Evolutionary conservation across 176 grass and related monocot species (phyloP), one percentile per base, ranked within the genome.

Genomic region (Oryza brachyantha): DNA sequence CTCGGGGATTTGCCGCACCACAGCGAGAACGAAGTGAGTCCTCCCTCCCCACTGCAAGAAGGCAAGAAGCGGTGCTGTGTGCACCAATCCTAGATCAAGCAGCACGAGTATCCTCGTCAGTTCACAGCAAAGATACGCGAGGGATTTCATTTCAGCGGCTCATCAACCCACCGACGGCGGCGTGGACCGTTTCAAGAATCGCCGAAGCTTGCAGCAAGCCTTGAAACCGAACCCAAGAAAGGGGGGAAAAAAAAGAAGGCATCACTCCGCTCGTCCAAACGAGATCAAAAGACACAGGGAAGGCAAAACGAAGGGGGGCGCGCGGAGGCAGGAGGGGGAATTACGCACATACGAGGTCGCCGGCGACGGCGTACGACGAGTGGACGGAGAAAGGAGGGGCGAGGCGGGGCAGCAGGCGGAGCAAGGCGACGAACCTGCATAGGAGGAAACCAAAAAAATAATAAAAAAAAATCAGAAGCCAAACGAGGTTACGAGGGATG

Each of bases 11-110:
- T 91, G 89, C 58, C 88, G 81, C 50, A 98, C 77, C 59, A 98
- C 50, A 72, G 90, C 96, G 13, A 98, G 78, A 38, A 94, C 68
- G 77, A 98, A 98, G 78, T 98, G 92, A 65, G 87, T 94, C 81
- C 96, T 88, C 76, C 95, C 92, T 58, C 80, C 87, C 92, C 95
- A 98, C 72, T 94, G 95, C 83, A 98, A 40, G 72, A 98, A 87
- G 10, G 91, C 48, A 59, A 92, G 77, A 55, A 94, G 39, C 40
- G 83, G 81, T 35, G 81, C 13, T 7, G 89, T 82, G 73, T 88
- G 90, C 78, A 98, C 92, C 87, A 98, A 71, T 45, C 96, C 95
- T 94, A 42, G 68, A 86, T 10, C 70, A 45, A 70, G 82, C 17
- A 16, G 17, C 14, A 40, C 50, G 13, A 39, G 10, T 24, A 25